Conservation (phyloP, 202 grass and related monocot species). For the Tripidium arundinaceum region DNA sequence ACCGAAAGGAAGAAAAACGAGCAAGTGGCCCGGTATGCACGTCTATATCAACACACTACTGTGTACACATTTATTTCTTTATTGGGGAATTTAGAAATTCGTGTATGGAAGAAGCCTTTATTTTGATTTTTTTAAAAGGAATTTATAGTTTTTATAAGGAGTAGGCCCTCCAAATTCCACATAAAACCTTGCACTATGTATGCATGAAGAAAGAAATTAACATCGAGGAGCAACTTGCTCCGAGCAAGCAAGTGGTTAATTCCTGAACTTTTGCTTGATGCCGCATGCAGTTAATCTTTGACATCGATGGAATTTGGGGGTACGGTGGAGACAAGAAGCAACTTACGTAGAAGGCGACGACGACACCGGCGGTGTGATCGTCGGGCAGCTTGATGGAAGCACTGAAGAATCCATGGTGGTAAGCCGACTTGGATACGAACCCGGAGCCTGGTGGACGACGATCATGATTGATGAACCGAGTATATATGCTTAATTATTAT, state of each 20-base stretch:
- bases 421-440: slow-evolving; percentile 79
- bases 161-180: neutral
- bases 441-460: slow-evolving; percentile 55
- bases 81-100: neutral
- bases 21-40: neutral
- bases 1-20: neutral
- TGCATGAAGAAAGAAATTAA: neutral
- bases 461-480: neutral
- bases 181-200: neutral
- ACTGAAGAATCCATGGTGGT: slow-evolving; percentile 83
- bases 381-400: slow-evolving; percentile 74
- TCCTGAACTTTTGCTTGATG: neutral
- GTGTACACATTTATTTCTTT: neutral
- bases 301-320: neutral
- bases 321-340: neutral
- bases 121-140: neutral
- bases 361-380: slow-evolving; percentile 80
- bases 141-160: neutral
- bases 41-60: neutral
- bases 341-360: slow-evolving; percentile 96
- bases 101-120: neutral
- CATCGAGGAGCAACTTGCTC: neutral
- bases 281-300: neutral
- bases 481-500: no score
- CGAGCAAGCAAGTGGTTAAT: neutral